Conservation (phyloP, 163 green algal species). For the Chloroidium sp. region DNA sequence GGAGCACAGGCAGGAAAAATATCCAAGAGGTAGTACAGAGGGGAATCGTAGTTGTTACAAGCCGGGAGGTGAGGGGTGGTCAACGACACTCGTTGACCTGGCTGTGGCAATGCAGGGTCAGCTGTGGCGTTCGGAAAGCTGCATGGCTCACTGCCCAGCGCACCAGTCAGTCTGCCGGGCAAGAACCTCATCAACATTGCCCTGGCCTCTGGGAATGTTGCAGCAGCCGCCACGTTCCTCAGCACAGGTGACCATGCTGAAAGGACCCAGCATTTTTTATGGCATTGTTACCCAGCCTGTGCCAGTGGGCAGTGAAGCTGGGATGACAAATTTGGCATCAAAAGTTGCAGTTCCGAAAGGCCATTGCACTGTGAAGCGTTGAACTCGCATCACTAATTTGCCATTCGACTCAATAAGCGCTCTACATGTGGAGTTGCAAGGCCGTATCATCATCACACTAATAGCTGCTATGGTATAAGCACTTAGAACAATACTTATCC, state of each 20-base stretch:
- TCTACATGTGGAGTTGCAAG: too few species aligned
- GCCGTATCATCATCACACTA: too few species aligned
- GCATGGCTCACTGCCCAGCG: constrained; percentile 61
- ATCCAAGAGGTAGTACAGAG: too few species aligned
- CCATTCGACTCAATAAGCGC: too few species aligned
- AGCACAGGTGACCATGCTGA: constrained; percentile 29
- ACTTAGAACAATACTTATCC: too few species aligned
- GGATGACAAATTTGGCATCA: neutral
- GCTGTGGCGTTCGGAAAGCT: constrained; percentile 88
- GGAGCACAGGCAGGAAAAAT: too few species aligned
- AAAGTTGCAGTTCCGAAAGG: neutral
- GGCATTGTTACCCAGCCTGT: neutral
- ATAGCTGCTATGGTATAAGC: too few species aligned
- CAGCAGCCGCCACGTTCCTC: constrained; percentile 43
- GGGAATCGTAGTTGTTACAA: neutral
- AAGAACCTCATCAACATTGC: constrained; percentile 78
- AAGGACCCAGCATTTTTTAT: neutral
- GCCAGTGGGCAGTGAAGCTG: neutral
- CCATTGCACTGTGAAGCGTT: too few species aligned
- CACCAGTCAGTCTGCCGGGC: constrained; percentile 62
- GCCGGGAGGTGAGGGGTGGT: neutral
- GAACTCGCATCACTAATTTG: too few species aligned
- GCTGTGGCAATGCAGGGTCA: constrained; percentile 30
- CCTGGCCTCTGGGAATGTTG: constrained; percentile 42
- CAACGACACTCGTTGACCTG: neutral